Percentiles rank a stretch among this genome's conserved stretches.
These are phyloP conservation scores for Fusarium graminum DNA, from an alignment of 2,329 filamentous ascomycete species.

Conservation along the genomic window DNA sequence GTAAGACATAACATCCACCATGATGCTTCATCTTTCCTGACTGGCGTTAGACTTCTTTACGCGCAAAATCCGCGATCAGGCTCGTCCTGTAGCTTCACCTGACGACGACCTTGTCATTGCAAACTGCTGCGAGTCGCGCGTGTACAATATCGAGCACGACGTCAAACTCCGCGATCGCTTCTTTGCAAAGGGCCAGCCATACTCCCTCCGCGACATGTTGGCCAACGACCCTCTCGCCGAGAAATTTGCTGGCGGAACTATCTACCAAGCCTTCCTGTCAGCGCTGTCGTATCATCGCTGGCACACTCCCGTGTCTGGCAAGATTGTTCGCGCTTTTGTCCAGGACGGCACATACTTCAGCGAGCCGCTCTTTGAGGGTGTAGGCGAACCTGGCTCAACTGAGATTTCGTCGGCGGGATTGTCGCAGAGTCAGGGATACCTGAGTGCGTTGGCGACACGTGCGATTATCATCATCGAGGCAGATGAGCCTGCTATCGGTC, in stretches of 20 bases:
- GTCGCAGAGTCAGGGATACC: constrained; percentile 71
- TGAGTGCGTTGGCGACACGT: constrained; percentile 75
- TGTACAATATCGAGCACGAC: constrained; percentile 64
- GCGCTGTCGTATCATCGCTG: constrained; percentile 78
- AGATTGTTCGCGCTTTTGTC: constrained; percentile 68
- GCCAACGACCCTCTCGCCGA: constrained; percentile 64
- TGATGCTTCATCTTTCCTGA: background rate
- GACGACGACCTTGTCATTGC: constrained; percentile 67
- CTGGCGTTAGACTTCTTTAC: constrained; percentile 70
- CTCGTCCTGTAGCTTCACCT: constrained; percentile 69
- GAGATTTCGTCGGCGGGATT: constrained; percentile 60
- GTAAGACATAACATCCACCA: constrained; percentile 49
- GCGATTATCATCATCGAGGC: constrained; percentile 79
- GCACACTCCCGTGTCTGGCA: constrained; percentile 77
- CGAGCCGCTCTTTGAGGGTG: constrained; percentile 62
- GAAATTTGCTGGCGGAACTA: constrained; percentile 71
- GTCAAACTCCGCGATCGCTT: constrained; percentile 71
- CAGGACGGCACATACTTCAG: constrained; percentile 77
- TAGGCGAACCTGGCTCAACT: constrained; percentile 48
- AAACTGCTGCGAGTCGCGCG: constrained; percentile 74
- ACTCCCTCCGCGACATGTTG: constrained; percentile 75
- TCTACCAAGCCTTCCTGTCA: constrained; percentile 79
- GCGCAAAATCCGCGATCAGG: constrained; percentile 63
- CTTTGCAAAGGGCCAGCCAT: constrained; percentile 78
- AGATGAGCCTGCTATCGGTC: constrained; percentile 74